Evolutionary conservation across 306 rosid genomes (phyloP), one percentile per base, ranked within the genome.

Genomic region (Cicer pinnatifidum): DNA sequence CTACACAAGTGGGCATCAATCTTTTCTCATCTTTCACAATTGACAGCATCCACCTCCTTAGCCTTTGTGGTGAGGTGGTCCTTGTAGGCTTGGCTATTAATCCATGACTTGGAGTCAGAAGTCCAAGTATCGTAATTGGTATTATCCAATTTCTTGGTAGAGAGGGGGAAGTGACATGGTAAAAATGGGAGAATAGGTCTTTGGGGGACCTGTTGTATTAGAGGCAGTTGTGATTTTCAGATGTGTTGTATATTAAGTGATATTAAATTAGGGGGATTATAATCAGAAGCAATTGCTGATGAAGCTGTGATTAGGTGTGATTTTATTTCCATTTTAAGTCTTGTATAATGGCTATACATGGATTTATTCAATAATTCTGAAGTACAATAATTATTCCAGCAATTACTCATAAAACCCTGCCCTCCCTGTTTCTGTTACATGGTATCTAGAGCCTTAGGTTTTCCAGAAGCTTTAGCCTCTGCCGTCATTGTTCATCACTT

Each of bases 371-470:
- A 58, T 11, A 9, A 58, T 58, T 58, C 64, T 58, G 41, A 28
- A 11, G 33, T 12, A 11, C 41, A 33, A 28, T 8, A 23, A 33
- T 6, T 59, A 59, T 12, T 59, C 43, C 41, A 33, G 65, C 65
- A 59, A 12, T n/a, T 28, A 59, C 65, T 59, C 43, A 11, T 33
- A 59, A 59, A 23, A 59, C 17, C 66, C 43, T 59, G 35, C 6
- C 19, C 41, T 59, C 16, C 15, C 17, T 1, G 35, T 59, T 33
- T 33, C 11, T 59, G 6, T 28, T 28, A 3, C 35, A 28, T 28
- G 35, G 35, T 28, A 28, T 28, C 35, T 28, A 28, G 35, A 28
- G 35, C 35, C 35, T 28, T 28, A 28, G 35, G 35, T 28, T 28
- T 28, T 28, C 5, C 35, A 28, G 35, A 28, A 28, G 35, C 35